These are phyloP conservation scores for Blastocystis sp. DNA, from an alignment of 352 stramenopile species.

Conservation along the genomic window DNA sequence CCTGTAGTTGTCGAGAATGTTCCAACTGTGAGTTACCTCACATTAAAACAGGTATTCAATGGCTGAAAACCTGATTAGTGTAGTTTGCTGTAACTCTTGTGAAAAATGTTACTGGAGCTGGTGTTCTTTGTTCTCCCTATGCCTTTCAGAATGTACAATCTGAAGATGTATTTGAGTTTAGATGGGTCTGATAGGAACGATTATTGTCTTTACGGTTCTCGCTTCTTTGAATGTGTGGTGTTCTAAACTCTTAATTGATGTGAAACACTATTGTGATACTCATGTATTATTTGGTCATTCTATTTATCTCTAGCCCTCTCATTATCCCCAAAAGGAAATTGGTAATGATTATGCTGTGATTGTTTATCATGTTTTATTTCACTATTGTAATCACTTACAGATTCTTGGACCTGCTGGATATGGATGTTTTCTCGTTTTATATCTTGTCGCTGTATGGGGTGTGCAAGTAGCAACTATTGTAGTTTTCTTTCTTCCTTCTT, in stretches of 20 bases:
- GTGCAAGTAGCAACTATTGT: slow-evolving; percentile 25
- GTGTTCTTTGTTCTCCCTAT: slow-evolving; percentile 50
- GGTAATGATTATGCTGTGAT: slow-evolving; percentile 23
- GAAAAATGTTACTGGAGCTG: slow-evolving; percentile 40
- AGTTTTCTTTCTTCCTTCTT: neutral
- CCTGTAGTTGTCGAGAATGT: neutral
- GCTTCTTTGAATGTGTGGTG: neutral
- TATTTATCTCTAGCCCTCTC: neutral
- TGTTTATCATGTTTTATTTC: slow-evolving; percentile 15
- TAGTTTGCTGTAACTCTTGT: slow-evolving; percentile 35
- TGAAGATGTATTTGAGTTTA: neutral
- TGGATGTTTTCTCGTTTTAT: slow-evolving; percentile 17
- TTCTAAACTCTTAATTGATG: neutral
- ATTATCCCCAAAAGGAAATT: slow-evolving; percentile 40
- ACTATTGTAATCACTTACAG: neutral
- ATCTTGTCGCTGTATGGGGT: slow-evolving; percentile 45
- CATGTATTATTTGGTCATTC: neutral
- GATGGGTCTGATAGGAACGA: slow-evolving; percentile 47
- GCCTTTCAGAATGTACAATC: slow-evolving; percentile 6
- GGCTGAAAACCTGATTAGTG: neutral
- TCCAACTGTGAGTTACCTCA: neutral
- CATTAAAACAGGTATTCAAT: neutral
- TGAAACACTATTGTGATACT: neutral
- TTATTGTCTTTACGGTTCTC: slow-evolving; percentile 28
- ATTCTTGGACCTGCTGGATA: slow-evolving; percentile 12